Percentiles rank a stretch among this genome's conserved stretches.
Conservation (phyloP, 148 eudicot genomes). For the Rhododendron ovatum region DNA sequence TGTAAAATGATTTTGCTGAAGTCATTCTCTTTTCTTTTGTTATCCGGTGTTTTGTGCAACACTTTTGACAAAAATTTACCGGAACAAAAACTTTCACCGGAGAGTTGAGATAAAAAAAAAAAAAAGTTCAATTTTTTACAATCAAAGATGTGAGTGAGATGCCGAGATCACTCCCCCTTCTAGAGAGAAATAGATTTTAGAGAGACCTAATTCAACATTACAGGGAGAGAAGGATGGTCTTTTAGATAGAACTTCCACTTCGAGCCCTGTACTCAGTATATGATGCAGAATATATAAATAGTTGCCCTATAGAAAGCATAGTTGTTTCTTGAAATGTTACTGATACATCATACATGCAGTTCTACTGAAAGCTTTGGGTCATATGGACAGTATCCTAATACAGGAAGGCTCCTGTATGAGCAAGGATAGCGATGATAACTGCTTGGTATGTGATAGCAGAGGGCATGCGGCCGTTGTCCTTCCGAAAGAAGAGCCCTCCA, state of each 20-base stretch:
- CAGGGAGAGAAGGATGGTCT: too few species aligned
- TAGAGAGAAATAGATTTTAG: too few species aligned
- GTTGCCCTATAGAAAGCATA: too few species aligned
- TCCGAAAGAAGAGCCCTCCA: conserved; percentile 38
- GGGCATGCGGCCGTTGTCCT: conserved; percentile 56
- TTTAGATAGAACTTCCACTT: too few species aligned
- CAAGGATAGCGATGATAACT: conserved; percentile 17
- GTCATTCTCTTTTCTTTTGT: too few species aligned
- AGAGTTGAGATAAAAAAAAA: neutral
- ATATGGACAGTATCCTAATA: neutral
- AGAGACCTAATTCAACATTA: too few species aligned
- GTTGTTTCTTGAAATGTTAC: too few species aligned
- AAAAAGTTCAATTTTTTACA: neutral
- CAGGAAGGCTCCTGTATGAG: neutral
- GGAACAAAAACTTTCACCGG: neutral
- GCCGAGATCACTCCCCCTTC: neutral
- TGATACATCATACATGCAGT: too few species aligned
- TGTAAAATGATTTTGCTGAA: too few species aligned
- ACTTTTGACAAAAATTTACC: neutral
- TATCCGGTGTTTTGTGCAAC: neutral
- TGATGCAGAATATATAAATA: too few species aligned
- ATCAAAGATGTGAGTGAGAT: neutral
- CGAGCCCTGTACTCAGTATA: too few species aligned
- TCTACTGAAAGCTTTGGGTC: neutral
- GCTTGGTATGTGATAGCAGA: conserved; percentile 27